These are phyloP conservation scores for Septoria petroselini DNA, from an alignment of 2,329 filamentous ascomycete genomes.

Conservation along the genomic window DNA sequence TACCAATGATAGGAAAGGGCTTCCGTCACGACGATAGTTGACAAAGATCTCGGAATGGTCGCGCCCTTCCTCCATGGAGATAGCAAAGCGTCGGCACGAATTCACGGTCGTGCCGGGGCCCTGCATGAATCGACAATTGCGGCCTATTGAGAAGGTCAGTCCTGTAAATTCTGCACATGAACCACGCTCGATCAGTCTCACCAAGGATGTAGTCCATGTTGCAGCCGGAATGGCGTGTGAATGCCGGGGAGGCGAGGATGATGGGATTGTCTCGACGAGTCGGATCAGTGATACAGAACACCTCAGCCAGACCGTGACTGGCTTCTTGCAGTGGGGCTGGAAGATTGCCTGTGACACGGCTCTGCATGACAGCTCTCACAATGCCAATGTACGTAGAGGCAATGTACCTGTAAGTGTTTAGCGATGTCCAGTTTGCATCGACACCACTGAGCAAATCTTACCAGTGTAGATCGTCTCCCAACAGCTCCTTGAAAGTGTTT, in stretches of 20 bases:
- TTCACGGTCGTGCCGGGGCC: conserved; percentile 59
- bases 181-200: conserved; percentile 32
- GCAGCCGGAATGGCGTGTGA: conserved; percentile 70
- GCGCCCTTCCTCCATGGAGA: conserved; percentile 54
- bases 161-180: no score
- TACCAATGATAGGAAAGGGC: conserved; percentile 71
- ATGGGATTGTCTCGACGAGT: conserved; percentile 70
- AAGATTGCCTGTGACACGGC: conserved; percentile 64
- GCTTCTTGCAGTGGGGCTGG: conserved; percentile 61
- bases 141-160: conserved; percentile 26
- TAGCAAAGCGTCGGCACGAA: conserved; percentile 13
- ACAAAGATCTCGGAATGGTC: conserved; percentile 71
- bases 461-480: conserved; percentile 65
- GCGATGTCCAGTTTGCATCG: no score
- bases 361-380: conserved; percentile 64
- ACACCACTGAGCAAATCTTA: no score
- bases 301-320: conserved; percentile 69
- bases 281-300: conserved; percentile 73
- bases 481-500: conserved; percentile 61
- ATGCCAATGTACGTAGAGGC: conserved; percentile 65
- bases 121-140: conserved; percentile 75
- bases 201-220: conserved; percentile 67
- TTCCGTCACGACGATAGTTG: conserved; percentile 71
- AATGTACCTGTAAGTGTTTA: conserved; percentile 49
- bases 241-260: conserved; percentile 73